Percentiles rank a stretch among this genome's conserved stretches.
phyloP scores from a whole-genome alignment of 192 early-diverging fungal species.

The Coemansia sp. region DNA sequence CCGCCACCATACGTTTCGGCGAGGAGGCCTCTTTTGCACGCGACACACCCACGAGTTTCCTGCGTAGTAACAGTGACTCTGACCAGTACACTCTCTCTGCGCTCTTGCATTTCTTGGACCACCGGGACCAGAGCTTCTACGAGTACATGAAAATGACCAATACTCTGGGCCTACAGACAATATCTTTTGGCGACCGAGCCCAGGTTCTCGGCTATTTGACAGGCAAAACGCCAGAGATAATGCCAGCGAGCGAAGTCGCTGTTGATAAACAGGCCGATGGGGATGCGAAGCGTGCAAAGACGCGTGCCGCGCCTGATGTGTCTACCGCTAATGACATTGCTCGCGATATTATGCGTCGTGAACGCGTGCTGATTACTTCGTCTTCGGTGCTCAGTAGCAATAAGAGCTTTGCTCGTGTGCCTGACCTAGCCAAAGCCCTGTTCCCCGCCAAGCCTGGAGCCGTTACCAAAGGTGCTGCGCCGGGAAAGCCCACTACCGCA shows the following conservation, averaged over 20 bases:
- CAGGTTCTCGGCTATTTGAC: conserved; percentile 75
- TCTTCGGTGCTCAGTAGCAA: conserved; percentile 41
- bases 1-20: conserved; percentile 61
- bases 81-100: conserved; percentile 73
- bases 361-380: conserved; percentile 36
- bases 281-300: conserved; percentile 20
- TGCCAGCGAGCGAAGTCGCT: background rate
- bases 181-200: conserved; percentile 75
- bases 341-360: conserved; percentile 35
- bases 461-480: background rate
- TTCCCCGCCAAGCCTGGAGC: conserved; percentile 31
- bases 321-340: conserved; percentile 20
- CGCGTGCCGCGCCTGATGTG: background rate
- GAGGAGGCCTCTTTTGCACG: conserved; percentile 59
- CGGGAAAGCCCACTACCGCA: background rate
- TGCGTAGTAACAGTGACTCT: conserved; percentile 57
- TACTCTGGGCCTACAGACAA: conserved; percentile 60
- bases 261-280: background rate
- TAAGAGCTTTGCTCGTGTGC: conserved; percentile 48
- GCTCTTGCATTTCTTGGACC: conserved; percentile 70
- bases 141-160: conserved; percentile 71
- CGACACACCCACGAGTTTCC: conserved; percentile 60
- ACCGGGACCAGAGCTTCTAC: conserved; percentile 65
- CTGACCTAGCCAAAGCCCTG: conserved; percentile 41
- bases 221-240: conserved; percentile 52